A percentile compares a stretch with the other conserved stretches of the same genome.
Conservation (phyloP, 2,329 filamentous ascomycete species). For the Colletotrichum sublineola region DNA sequence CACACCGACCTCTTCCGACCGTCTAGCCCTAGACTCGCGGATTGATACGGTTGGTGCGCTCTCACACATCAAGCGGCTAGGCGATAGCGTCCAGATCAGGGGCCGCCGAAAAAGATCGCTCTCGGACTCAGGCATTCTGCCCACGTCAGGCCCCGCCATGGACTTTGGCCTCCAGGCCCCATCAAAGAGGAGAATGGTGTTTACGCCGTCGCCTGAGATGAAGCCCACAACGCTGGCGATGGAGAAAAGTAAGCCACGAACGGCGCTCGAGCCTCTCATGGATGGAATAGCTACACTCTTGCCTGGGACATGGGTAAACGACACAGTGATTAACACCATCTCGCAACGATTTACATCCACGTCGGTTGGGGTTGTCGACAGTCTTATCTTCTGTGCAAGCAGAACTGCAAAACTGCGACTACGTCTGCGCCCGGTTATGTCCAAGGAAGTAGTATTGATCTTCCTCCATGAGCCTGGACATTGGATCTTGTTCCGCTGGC, state of each 20-base stretch:
- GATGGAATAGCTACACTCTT: not conserved
- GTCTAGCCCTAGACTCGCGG: too few relatives aligned
- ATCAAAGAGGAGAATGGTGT: not conserved
- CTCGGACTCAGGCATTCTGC: not conserved
- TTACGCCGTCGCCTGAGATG: not conserved
- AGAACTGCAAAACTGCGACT: not conserved
- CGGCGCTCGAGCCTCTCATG: not conserved
- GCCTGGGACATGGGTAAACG: not conserved
- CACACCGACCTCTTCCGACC: too few relatives aligned
- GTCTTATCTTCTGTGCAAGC: not conserved
- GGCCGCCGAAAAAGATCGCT: not conserved
- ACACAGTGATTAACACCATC: not conserved
- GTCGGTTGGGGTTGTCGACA: not conserved
- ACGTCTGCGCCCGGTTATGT: not conserved
- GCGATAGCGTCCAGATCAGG: not conserved
- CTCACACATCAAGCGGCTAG: not conserved
- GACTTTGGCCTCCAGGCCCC: not conserved
- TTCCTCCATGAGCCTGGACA: not conserved
- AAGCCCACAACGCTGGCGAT: not conserved
- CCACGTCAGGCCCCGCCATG: not conserved
- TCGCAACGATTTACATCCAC: not conserved
- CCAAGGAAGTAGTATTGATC: not conserved
- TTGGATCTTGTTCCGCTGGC: slow-evolving; percentile 4
- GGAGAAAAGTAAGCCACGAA: not conserved
- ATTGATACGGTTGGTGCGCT: too few relatives aligned